Evolutionary conservation across 2,329 filamentous ascomycete species (phyloP).

Genomic region (Balansia obtecta): DNA sequence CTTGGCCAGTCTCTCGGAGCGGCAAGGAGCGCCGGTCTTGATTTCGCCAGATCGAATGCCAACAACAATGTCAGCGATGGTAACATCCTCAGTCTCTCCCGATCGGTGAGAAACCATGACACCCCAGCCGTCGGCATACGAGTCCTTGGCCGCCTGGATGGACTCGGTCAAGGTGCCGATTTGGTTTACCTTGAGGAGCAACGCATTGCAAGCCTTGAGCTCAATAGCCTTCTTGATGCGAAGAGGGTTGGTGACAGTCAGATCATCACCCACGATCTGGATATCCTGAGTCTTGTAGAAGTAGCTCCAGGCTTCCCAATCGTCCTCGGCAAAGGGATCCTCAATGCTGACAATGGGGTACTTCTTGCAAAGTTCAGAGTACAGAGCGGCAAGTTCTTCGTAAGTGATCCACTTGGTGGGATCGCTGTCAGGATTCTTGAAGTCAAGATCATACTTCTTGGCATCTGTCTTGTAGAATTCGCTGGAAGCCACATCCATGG

Average conservation of each 20-base stretch:
- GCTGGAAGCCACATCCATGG: constrained; percentile 97
- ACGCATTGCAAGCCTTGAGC: constrained; percentile 95
- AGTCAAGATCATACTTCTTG: constrained; percentile 99
- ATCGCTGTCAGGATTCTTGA: constrained; percentile 99
- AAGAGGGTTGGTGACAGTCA: constrained; percentile 97
- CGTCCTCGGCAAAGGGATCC: constrained; percentile 98
- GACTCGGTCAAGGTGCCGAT: constrained; percentile 98
- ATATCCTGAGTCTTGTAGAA: constrained; percentile 99
- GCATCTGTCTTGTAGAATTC: constrained; percentile 97
- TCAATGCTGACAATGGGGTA: constrained; percentile 99
- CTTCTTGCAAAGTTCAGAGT: constrained; percentile 78
- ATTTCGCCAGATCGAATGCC: constrained; percentile 96
- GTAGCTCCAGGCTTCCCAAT: constrained; percentile 99
- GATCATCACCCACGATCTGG: constrained; percentile 96
- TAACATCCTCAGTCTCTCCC: constrained; percentile 98
- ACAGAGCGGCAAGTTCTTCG: constrained; percentile 87
- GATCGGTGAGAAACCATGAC: constrained; percentile 99
- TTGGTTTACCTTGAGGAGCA: constrained; percentile 99
- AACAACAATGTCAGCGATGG: constrained; percentile 95
- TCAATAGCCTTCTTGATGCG: constrained; percentile 99
- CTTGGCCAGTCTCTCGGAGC: constrained; percentile 97
- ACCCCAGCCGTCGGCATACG: constrained; percentile 88
- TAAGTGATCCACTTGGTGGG: constrained; percentile 96
- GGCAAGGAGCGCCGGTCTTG: constrained; percentile 93
- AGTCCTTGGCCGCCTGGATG: constrained; percentile 98